Conservation (phyloP, 2,329 filamentous ascomycete species). For the Botrytis byssoidea region DNA sequence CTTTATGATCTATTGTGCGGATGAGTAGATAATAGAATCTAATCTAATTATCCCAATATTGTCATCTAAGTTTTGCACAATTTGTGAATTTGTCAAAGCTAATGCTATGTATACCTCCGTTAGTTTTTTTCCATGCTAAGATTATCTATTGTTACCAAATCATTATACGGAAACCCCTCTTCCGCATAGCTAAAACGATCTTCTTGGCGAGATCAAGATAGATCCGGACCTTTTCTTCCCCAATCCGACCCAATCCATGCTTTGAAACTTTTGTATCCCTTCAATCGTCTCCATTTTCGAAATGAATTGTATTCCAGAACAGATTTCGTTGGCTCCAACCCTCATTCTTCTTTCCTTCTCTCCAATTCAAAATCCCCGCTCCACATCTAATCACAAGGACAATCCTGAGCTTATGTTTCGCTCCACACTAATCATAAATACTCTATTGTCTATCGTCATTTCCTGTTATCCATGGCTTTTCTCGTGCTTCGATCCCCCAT, state of each 20-base stretch:
- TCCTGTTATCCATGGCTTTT: neutral
- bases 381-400: neutral
- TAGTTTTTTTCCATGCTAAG: too few species aligned
- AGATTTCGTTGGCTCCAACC: neutral
- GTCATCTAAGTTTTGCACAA: too few species aligned
- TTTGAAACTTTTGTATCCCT: neutral
- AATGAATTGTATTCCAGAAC: neutral
- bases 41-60: neutral
- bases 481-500: neutral
- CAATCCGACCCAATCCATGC: neutral
- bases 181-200: neutral
- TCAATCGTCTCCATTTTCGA: neutral
- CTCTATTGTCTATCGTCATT: neutral
- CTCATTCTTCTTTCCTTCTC: neutral
- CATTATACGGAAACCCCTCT: neutral
- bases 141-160: neutral
- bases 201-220: neutral
- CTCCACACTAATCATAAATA: neutral
- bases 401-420: neutral
- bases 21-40: neutral
- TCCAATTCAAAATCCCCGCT: neutral
- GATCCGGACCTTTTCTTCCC: neutral
- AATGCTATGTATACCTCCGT: too few species aligned
- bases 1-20: conserved; percentile 13
- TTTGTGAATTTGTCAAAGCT: neutral